Base-by-base conservation (phyloP, 2,329 filamentous ascomycete genomes). In the Peltaster fructicola region DNA sequence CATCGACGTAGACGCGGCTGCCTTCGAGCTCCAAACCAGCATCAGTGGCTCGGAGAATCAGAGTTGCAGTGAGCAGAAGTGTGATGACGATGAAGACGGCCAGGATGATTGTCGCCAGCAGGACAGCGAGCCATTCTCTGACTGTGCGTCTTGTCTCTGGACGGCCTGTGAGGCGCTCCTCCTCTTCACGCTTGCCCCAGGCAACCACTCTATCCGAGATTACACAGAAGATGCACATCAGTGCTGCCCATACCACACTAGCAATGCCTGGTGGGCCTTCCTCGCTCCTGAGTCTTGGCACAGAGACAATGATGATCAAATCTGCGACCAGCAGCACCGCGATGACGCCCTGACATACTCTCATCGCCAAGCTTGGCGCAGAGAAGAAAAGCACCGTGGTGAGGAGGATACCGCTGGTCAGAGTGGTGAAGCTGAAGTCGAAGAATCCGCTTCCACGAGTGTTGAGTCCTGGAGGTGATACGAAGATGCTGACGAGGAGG, bases 111-210 rank as follows among this genome's bases (percentile, higher is more conserved):
- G 76, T 82, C 14, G 81, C 75, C 3, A 73, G 44, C 3, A 90
- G 54, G 8, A 98, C 79, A 20, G 73, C 75, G 4, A 72, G 52
- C 85, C 88, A 95, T 55, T 95, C 81, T 20, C 65, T 56, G 4
- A 93, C 51, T 0, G 81, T 78, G 14, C 84, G 71, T 13, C 84
- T 68, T 7, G 76, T 81, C 55, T 98, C 85, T 15, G 76, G 68
- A 8, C 85, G 75, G 7, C 88, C 88, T 1, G 85, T 95, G 11
- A 95, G 59, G 14, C 88, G 71, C 48, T 92, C 75, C 47, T 98
- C 88, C 48, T 95, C 88, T 41, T 93, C 81, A 2, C 62, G 63
- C 52, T 95, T 95, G 29, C 85, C 88, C 76, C 81, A 91, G 41
- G 76, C 66, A 6, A 98, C 88, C 4, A 78, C 71, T 23, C 75